Evolutionary conservation across 192 early-diverging fungal species (phyloP).

Genomic region (Chytriomyces confervae): DNA sequence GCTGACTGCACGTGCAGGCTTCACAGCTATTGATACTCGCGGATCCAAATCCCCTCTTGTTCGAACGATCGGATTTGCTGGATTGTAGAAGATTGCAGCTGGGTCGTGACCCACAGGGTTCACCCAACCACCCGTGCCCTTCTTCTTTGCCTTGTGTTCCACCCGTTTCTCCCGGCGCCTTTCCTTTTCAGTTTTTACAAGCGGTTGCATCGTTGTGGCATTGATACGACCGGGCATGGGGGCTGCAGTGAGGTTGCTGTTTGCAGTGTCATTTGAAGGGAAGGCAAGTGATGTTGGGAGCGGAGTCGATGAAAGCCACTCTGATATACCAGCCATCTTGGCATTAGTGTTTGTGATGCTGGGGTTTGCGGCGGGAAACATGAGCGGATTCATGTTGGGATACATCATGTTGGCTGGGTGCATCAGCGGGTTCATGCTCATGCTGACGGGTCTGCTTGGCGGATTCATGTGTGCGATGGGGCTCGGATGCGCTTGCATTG

Average conservation of each 20-base stretch:
- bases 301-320: neutral
- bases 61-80: neutral
- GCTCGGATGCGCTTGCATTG: neutral
- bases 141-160: neutral
- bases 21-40: neutral
- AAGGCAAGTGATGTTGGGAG: neutral
- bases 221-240: neutral
- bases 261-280: neutral
- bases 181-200: neutral
- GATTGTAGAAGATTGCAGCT: conserved; percentile 6
- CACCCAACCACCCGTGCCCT: conserved; percentile 5
- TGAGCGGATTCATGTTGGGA: neutral
- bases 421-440: neutral
- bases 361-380: neutral
- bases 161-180: neutral
- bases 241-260: neutral
- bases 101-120: conserved; percentile 25
- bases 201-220: neutral
- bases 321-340: neutral
- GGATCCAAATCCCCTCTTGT: neutral
- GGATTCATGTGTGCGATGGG: neutral
- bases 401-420: neutral
- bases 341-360: neutral
- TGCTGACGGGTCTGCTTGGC: neutral
- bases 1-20: neutral